Evolutionary conservation across 1,139 yeast genomes (phyloP).

Genomic region (Sugiyamaella sp.): DNA sequence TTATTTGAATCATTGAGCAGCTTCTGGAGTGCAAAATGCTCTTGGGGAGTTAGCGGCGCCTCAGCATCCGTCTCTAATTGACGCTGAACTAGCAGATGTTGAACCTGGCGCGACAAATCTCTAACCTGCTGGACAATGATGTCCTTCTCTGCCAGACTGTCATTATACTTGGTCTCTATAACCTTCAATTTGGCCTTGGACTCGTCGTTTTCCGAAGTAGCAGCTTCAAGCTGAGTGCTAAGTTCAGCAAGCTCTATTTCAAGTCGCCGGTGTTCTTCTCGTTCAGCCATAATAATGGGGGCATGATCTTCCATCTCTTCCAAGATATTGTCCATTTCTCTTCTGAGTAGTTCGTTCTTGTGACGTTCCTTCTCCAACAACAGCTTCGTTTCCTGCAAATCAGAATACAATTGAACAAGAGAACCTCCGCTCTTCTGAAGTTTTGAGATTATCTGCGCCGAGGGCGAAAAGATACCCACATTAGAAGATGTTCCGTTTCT

Average conservation of each 20-base stretch:
- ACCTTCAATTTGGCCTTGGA: constrained; percentile 40
- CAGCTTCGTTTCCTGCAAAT: constrained; percentile 61
- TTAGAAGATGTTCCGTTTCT: constrained; percentile 21
- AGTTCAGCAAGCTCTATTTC: constrained; percentile 57
- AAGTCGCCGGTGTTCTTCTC: constrained; percentile 52
- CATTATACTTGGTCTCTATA: constrained; percentile 33
- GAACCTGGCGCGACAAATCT: constrained; percentile 81
- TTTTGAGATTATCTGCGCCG: constrained; percentile 51
- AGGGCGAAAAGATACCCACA: constrained; percentile 45
- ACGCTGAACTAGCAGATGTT: constrained; percentile 68
- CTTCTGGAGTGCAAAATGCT: constrained; percentile 54
- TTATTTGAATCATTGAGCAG: constrained; percentile 42
- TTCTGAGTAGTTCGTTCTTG: constrained; percentile 69
- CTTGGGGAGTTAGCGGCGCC: constrained; percentile 61
- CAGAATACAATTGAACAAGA: constrained; percentile 68
- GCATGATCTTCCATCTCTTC: constrained; percentile 78
- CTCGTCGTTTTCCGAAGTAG: constrained; percentile 49
- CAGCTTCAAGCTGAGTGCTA: constrained; percentile 51
- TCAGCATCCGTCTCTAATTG: constrained; percentile 53
- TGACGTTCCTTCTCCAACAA: constrained; percentile 70
- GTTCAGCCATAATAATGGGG: constrained; percentile 75
- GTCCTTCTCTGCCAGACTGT: constrained; percentile 42
- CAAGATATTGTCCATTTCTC: constrained; percentile 70
- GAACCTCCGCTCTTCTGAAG: constrained; percentile 60
- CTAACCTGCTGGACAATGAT: constrained; percentile 56